Base-by-base conservation (phyloP, 2,329 filamentous ascomycete species). In the Talaromyces sp. region DNA sequence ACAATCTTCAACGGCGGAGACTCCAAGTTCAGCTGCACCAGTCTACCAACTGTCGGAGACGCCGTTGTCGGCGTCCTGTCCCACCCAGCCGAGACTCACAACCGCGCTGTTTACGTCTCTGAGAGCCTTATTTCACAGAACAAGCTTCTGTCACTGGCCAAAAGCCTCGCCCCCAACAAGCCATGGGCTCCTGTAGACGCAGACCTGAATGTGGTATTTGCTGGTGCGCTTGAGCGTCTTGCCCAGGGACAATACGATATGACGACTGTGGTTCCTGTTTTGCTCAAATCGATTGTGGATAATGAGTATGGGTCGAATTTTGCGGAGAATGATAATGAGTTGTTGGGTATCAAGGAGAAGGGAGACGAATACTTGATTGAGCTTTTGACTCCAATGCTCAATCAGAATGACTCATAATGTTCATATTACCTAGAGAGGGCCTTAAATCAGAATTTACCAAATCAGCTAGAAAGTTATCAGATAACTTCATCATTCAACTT, bases 311-410 rank as follows among this genome's bases (percentile, higher is more conserved):
- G 45, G 7, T 6, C 31, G 9, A 59, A 41, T 14, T 64, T 52
- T 37, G 24, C 33, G 13, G 56, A 60, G 33, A 59, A 64, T 24
- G 62, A 64, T 37, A 64, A 64, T 43, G 33, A 64, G 54, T 37
- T 64, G 41, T 52, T 64, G 33, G 56, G 62, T 24, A 64, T 64
- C n/a, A 64, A 59, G 54, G 33, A 33, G n/a, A 59, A 59, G n/a
- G 33, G 39, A 13, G 54, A 59, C 9, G 62, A 64, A 13, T 60
- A 59, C 39, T 52, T 64, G 43, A 35, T 59, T 50, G 62, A 64
- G 62, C 52, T 64, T 50, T 16, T 64, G 33, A 59, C 54, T 22
- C 62, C 62, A 43, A 16, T 64, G 33, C 3, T 64, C 24, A 52
- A 50, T 19, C 50, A 50, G 43, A 24, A 14, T 11, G 10, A 13